phyloP scores from a whole-genome alignment of 495 filamentous ascomycete species.

The Podospora pseudocomata region DNA sequence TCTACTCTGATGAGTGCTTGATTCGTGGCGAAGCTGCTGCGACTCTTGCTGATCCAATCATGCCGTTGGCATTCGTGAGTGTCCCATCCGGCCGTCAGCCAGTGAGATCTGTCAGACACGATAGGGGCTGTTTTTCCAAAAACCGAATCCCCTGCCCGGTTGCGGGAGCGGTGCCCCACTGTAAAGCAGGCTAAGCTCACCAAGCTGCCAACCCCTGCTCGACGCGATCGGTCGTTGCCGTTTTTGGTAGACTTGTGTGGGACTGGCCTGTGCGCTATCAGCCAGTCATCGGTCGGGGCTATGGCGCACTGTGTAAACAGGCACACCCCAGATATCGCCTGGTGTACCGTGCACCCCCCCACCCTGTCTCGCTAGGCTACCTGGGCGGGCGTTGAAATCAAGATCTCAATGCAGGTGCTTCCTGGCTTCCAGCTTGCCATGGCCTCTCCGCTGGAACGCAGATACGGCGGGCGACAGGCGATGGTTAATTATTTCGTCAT shows the following conservation, averaged over 20 bases:
- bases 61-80: not conserved
- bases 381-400: not conserved
- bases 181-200: not conserved
- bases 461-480: not conserved
- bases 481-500: constrained; percentile 1
- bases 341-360: not conserved
- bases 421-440: not conserved
- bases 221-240: constrained; percentile 5
- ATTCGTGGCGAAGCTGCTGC: too few relatives aligned
- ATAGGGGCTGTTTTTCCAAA: not conserved
- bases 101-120: not conserved
- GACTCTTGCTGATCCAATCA: not conserved
- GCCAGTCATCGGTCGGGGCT: not conserved
- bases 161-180: not conserved
- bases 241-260: not conserved
- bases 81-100: not conserved
- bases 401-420: not conserved
- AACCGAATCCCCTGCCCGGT: not conserved
- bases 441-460: not conserved
- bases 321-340: not conserved
- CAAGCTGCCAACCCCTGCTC: not conserved
- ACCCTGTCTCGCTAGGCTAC: not conserved
- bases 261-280: not conserved
- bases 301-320: not conserved
- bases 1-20: too few relatives aligned